These are phyloP conservation scores for Cyclanthera cordifolia DNA, from an alignment of 306 rosid genomes.

Conservation along the genomic window DNA sequence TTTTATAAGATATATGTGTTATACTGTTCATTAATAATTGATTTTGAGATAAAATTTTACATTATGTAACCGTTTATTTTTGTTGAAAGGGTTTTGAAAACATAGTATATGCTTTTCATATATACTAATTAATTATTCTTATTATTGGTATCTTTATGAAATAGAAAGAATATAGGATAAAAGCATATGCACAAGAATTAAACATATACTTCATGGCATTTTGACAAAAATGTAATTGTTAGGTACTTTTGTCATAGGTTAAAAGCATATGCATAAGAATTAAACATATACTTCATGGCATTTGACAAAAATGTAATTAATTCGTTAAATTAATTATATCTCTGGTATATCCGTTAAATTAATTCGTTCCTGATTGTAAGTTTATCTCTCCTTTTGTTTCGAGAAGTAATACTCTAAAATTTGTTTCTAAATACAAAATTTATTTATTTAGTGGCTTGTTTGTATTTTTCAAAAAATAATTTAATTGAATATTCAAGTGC, in stretches of 20 bases:
- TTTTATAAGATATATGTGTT: no score
- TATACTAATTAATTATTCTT: not conserved
- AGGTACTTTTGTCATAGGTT: no score
- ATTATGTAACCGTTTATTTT: no score
- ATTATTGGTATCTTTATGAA: not conserved
- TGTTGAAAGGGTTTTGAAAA: not conserved
- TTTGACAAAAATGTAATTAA: not conserved
- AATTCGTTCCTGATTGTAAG: no score
- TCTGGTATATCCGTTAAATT: not conserved
- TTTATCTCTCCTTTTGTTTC: not conserved
- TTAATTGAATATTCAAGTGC: no score
- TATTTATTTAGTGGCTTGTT: no score
- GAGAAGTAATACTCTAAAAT: not conserved
- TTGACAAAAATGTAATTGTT: not conserved
- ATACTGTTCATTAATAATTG: no score
- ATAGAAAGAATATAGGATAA: not conserved
- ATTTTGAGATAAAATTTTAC: no score
- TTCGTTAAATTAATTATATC: not conserved
- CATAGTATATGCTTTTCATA: not conserved
- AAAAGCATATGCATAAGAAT: not conserved
- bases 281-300: not conserved
- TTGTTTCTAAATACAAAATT: not conserved
- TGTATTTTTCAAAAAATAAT: no score
- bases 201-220: not conserved
- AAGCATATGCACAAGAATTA: not conserved